Base-by-base conservation (phyloP, 306 rosid genomes). In the Urtica urens region DNA sequence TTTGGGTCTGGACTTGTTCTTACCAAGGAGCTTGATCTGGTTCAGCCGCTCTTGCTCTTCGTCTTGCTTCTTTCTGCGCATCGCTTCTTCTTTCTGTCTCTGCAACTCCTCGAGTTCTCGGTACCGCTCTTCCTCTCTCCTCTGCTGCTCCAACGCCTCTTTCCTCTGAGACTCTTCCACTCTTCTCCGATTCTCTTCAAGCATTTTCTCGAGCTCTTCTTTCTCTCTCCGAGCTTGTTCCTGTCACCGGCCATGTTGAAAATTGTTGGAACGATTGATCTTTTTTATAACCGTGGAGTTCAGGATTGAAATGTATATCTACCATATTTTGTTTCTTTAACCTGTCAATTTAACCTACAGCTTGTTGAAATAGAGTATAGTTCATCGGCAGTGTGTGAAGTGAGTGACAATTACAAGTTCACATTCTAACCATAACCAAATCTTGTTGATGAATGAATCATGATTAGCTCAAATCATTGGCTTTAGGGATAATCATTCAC, bases 91-190 rank as follows among this genome's bases (percentile, higher is more conserved):
- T 43, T 82, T 82, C 66, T 92, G 94, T 67, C 99, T 85, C 59
- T 92, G 99, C 10, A 85, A 69, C 81, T 92, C 99, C 70, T 86
- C 99, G n/a, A 92, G 83, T 70, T 92, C 96, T 67, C 78, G 73
- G 38, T 82, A 86, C 33, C 96, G 83, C 46, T 92, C 99, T 72
- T 92, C 99, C 60, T 92, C 99, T 69, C 81, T 82, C 54, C 83
- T 63, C 46, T 81, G 99, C 71, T 25, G 83, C 70, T 81, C 99
- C 60, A 84, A 60, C 49, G 95, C 96, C 64, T 92, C 99, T 60
- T 71, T 85, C 65, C 94, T 75, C 63, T 85, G 94, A 56, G 94
- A 45, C 64, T 85, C 96, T 72, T 85, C 99, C 40, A 85, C 81
- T 63, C 86, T 79, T 77, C 99, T 73, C 52, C 73, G 74, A 47